Conservation (phyloP, 2,329 filamentous ascomycete species). For the Penicillium paneum region DNA sequence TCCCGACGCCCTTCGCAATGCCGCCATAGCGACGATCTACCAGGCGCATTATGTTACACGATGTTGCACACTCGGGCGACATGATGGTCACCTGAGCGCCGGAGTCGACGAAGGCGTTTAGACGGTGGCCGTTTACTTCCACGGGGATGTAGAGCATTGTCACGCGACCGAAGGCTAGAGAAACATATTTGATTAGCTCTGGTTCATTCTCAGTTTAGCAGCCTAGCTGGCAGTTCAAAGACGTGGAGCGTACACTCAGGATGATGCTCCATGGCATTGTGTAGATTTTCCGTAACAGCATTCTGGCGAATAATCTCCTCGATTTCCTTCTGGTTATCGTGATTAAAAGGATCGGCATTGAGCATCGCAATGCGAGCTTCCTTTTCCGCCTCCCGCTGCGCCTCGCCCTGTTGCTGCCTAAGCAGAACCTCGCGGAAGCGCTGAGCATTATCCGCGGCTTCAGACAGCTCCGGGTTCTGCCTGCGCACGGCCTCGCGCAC, state of each 20-base stretch:
- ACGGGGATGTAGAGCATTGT: conserved; percentile 96
- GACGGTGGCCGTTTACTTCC: conserved; percentile 84
- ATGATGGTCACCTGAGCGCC: conserved; percentile 98
- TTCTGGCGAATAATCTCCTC: conserved; percentile 97
- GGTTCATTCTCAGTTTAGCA: not conserved
- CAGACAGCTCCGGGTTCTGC: conserved; percentile 72
- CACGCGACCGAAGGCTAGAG: conserved; percentile 81
- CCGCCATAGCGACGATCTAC: conserved; percentile 91
- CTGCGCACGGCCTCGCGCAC: conserved; percentile 68
- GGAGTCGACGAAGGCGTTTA: conserved; percentile 96
- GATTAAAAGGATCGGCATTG: conserved; percentile 91
- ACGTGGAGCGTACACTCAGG: conserved; percentile 72
- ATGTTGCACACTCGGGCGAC: conserved; percentile 87
- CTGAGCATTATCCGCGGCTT: conserved; percentile 69
- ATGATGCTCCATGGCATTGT: conserved; percentile 95
- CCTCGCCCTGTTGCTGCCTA: conserved; percentile 66
- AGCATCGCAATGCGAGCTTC: conserved; percentile 78
- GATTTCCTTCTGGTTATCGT: conserved; percentile 86
- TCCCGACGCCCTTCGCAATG: conserved; percentile 89
- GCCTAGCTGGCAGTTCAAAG: not conserved
- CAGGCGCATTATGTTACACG: conserved; percentile 92
- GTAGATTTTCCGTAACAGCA: conserved; percentile 88
- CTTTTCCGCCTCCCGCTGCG: conserved; percentile 70
- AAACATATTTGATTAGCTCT: conserved; percentile 4
- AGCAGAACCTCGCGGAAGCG: conserved; percentile 72